These are phyloP conservation scores for Epichloe typhina DNA, from an alignment of 2,329 filamentous ascomycete genomes.

Conservation along the genomic window DNA sequence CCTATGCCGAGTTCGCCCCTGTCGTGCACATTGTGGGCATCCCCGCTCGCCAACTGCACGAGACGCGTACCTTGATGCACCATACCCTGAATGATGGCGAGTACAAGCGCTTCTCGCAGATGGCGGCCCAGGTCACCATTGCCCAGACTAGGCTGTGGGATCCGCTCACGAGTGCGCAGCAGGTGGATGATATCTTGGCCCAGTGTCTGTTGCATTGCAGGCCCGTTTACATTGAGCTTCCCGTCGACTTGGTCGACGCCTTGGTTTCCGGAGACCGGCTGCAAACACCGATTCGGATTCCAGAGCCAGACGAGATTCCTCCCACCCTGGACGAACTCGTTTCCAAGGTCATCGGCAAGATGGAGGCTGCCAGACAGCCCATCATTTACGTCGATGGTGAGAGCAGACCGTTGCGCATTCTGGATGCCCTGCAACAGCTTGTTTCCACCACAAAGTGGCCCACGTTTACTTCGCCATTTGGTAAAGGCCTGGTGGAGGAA, in stretches of 20 bases:
- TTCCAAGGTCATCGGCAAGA: constrained; percentile 22
- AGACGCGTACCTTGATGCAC: constrained; percentile 31
- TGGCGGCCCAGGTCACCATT: constrained; percentile 35
- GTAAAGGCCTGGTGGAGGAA: constrained; percentile 38
- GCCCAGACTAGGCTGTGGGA: constrained; percentile 32
- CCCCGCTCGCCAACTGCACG: constrained; percentile 30
- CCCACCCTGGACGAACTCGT: constrained; percentile 17
- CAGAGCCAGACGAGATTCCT: constrained; percentile 2
- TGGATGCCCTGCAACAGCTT: constrained; percentile 27
- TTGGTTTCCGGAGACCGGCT: constrained; percentile 21
- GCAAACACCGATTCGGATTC: constrained; percentile 1
- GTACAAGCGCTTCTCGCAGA: constrained; percentile 35
- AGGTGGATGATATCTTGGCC: constrained; percentile 21
- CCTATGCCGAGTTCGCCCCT: constrained; percentile 41
- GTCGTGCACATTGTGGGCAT: constrained; percentile 47
- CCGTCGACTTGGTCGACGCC: constrained; percentile 35
- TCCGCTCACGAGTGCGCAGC: constrained; percentile 28
- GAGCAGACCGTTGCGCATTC: constrained; percentile 27
- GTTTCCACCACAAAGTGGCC: constrained; percentile 31
- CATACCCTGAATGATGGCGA: constrained; percentile 44
- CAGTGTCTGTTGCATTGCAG: constrained; percentile 37
- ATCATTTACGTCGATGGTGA: constrained; percentile 40
- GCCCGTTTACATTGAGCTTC: constrained; percentile 44
- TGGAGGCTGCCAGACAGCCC: constrained; percentile 32
- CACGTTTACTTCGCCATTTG: constrained; percentile 32